These are phyloP conservation scores for Globisporangium barbulae DNA, from an alignment of 352 stramenopile species.

Conservation along the genomic window DNA sequence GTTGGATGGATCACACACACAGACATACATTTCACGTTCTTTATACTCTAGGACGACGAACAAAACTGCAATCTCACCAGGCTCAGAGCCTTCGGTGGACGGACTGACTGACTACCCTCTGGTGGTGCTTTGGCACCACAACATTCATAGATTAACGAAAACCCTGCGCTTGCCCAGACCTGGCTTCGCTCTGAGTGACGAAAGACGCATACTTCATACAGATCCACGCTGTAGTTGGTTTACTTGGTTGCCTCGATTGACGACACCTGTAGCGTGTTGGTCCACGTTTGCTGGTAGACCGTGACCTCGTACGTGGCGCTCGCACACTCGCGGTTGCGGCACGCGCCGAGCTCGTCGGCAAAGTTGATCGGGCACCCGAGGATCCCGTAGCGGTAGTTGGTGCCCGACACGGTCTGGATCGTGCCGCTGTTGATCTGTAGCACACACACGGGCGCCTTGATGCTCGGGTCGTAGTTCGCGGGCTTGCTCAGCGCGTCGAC, in stretches of 20 bases:
- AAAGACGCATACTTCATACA: not conserved
- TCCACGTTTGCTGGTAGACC: slow-evolving; percentile 39
- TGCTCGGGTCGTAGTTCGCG: slow-evolving; percentile 27
- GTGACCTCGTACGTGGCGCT: slow-evolving; percentile 32
- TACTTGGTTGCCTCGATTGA: slow-evolving; percentile 31
- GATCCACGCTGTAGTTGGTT: not conserved
- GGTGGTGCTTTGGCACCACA: not conserved
- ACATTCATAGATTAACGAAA: not conserved
- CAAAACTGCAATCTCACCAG: not conserved
- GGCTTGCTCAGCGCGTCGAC: slow-evolving; percentile 31
- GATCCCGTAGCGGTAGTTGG: slow-evolving; percentile 62
- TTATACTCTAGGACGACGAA: not conserved
- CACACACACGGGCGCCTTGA: slow-evolving; percentile 35
- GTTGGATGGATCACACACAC: too few relatives aligned
- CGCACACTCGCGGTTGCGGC: slow-evolving; percentile 36
- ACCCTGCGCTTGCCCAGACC: not conserved
- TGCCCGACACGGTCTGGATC: slow-evolving; percentile 46
- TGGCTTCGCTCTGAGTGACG: not conserved
- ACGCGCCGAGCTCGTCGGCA: slow-evolving; percentile 35
- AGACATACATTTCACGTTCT: too few relatives aligned
- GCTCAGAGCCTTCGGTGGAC: not conserved
- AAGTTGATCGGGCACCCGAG: slow-evolving; percentile 37
- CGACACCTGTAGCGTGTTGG: slow-evolving; percentile 34
- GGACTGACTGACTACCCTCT: not conserved
- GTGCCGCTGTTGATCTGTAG: slow-evolving; percentile 32